These are phyloP conservation scores for Hanseniaspora guilliermondii DNA, from an alignment of 805 yeast species.

Conservation along the genomic window DNA sequence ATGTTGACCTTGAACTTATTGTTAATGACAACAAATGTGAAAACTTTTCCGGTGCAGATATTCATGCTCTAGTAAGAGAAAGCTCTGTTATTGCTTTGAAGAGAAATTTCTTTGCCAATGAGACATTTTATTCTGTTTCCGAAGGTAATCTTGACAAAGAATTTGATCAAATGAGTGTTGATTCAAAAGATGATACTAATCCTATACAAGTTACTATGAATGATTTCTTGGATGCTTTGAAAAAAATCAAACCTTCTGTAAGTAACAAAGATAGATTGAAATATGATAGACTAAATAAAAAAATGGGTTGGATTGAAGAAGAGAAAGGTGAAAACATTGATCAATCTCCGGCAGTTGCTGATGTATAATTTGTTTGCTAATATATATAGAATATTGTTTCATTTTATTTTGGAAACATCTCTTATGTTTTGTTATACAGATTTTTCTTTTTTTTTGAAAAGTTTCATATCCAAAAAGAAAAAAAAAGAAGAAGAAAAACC, in stretches of 20 bases:
- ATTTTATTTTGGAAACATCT: no score
- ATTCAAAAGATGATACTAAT: conserved; percentile 15
- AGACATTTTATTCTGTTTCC: conserved; percentile 32
- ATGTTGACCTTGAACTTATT: conserved; percentile 48
- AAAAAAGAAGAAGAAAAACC: no score
- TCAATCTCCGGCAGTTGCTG: neutral
- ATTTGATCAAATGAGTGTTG: conserved; percentile 29
- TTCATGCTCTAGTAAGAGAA: conserved; percentile 81
- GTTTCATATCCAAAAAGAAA: no score
- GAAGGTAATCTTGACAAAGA: conserved; percentile 37
- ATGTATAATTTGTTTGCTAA: neutral
- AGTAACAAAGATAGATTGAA: conserved; percentile 69
- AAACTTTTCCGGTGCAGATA: conserved; percentile 92
- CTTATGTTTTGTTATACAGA: no score
- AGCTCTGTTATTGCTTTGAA: conserved; percentile 85
- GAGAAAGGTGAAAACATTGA: conserved; percentile 23
- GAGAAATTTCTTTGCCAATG: conserved; percentile 48
- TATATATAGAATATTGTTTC: no score
- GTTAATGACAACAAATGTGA: conserved; percentile 71
- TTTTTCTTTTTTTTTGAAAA: no score
- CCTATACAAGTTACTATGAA: conserved; percentile 43
- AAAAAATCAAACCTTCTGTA: conserved; percentile 76
- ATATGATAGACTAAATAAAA: conserved; percentile 60
- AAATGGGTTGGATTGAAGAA: conserved; percentile 56
- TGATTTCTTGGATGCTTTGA: conserved; percentile 64